These are phyloP conservation scores for Penicillium nordicum DNA, from an alignment of 2,329 filamentous ascomycete genomes.

Conservation along the genomic window DNA sequence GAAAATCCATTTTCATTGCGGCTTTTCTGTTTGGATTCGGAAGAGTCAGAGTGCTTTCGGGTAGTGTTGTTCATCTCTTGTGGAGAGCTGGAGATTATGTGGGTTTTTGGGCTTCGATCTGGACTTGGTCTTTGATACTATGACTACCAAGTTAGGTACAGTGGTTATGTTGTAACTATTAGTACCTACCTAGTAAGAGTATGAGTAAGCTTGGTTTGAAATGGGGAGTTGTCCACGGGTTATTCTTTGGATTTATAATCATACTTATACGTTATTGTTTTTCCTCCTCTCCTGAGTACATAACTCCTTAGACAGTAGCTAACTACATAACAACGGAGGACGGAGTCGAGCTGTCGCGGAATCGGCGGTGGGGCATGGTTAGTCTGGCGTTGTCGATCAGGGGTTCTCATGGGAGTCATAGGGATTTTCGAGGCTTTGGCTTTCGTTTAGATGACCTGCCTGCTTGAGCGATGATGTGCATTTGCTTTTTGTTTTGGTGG, in stretches of 20 bases:
- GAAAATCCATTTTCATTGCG: background rate
- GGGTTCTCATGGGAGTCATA: slow-evolving; percentile 1
- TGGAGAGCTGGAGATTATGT: background rate
- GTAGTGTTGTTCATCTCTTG: background rate
- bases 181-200: too few species aligned
- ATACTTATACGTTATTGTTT: background rate
- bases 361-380: background rate
- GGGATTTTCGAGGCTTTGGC: background rate
- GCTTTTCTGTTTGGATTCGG: background rate
- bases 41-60: background rate
- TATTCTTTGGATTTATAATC: background rate
- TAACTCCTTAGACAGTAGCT: too few species aligned
- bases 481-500: background rate
- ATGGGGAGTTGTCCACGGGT: background rate
- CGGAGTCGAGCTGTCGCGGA: background rate
- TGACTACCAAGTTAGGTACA: too few species aligned
- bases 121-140: background rate
- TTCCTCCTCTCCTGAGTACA: background rate
- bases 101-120: background rate
- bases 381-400: slow-evolving; percentile 10
- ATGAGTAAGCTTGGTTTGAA: background rate
- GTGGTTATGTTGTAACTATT: too few species aligned
- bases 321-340: too few species aligned
- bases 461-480: slow-evolving; percentile 3
- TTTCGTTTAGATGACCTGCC: slow-evolving; percentile 2